A percentile compares a stretch with the other conserved stretches of the same genome.
phyloP scores from a whole-genome alignment of 2,329 filamentous ascomycete species.

The Nemania serpens region DNA sequence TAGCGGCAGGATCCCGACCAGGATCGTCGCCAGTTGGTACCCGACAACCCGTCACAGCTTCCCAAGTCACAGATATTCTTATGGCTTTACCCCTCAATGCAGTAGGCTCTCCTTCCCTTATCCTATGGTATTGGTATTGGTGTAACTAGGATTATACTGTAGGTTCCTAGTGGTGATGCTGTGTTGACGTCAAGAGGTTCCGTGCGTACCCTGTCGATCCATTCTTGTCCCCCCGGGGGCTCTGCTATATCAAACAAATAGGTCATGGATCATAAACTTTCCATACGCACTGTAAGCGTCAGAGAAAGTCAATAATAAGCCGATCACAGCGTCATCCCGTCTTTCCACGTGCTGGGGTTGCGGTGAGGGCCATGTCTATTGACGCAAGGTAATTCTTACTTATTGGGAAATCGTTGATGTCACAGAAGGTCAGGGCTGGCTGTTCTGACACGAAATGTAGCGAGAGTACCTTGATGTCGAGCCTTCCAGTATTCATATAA shows the following conservation, averaged over 20 bases:
- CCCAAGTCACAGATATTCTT: no score
- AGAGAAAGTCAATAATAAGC: not conserved
- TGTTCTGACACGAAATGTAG: no score
- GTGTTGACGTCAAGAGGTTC: slow-evolving; percentile 3
- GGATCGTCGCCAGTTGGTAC: not conserved
- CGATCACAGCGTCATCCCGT: not conserved
- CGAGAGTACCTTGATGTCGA: no score
- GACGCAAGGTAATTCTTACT: not conserved
- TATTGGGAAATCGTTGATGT: not conserved
- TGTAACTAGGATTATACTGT: not conserved
- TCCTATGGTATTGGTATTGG: not conserved
- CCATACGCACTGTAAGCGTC: slow-evolving; percentile 2
- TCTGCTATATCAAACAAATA: not conserved
- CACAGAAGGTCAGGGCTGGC: not conserved
- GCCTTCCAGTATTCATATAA: not conserved
- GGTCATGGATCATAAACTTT: not conserved
- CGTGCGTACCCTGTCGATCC: slow-evolving; percentile 2
- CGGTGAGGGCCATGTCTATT: not conserved
- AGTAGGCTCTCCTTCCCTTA: not conserved
- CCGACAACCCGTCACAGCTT: not conserved
- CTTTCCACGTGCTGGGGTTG: not conserved
- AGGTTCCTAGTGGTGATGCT: not conserved
- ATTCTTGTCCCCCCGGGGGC: not conserved
- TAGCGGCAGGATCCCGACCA: not conserved
- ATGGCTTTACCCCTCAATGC: not conserved